Percentiles rank a stretch among this genome's conserved stretches.
Conservation (phyloP, 192 early-diverging fungal genomes). For the Umbelopsis isabellina region DNA sequence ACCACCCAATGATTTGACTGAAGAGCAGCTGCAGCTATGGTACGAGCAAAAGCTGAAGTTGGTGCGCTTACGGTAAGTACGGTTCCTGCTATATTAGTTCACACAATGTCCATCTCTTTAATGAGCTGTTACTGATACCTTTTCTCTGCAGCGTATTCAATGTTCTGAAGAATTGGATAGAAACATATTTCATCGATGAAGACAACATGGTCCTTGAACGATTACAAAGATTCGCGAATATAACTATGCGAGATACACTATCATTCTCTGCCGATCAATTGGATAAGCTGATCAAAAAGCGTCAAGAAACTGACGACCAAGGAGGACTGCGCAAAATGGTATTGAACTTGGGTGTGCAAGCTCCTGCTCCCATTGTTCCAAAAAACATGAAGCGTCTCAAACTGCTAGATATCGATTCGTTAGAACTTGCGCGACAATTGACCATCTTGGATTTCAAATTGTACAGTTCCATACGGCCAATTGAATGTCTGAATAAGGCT, state of each 20-base stretch:
- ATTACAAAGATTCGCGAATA: conserved; percentile 73
- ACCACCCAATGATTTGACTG: conserved; percentile 67
- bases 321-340: conserved; percentile 60
- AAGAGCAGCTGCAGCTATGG: conserved; percentile 77
- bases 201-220: conserved; percentile 70
- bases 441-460: conserved; percentile 89
- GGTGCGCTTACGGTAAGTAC: conserved; percentile 72
- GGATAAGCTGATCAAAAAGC: conserved; percentile 78
- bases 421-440: conserved; percentile 93
- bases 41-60: conserved; percentile 84
- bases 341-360: conserved; percentile 59
- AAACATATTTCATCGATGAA: conserved; percentile 82
- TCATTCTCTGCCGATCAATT: conserved; percentile 71
- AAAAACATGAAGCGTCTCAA: conserved; percentile 75
- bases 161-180: conserved; percentile 95
- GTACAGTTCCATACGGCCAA: conserved; percentile 82
- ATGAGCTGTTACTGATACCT: neutral
- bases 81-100: neutral
- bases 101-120: neutral
- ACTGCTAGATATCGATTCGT: conserved; percentile 87
- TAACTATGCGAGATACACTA: conserved; percentile 73
- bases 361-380: conserved; percentile 83
- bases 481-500: conserved; percentile 90
- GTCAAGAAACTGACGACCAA: conserved; percentile 59
- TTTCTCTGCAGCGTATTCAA: conserved; percentile 74